Percentiles rank a stretch among this genome's conserved stretches.
Conservation (phyloP, 495 filamentous ascomycete genomes). For the Peziza echinospora region DNA sequence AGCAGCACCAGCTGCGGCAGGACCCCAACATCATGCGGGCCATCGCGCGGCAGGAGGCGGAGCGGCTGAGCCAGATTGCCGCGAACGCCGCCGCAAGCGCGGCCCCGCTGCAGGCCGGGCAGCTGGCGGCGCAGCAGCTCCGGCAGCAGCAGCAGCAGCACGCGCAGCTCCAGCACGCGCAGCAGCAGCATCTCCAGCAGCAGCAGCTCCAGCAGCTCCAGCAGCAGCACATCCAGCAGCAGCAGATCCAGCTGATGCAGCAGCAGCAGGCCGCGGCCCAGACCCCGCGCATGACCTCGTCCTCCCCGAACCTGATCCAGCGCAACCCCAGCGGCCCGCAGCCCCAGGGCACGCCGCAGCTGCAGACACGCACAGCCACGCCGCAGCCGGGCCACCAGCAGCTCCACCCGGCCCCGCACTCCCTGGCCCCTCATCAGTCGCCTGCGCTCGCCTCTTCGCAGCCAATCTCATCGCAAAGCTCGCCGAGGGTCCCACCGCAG, state of each 20-base stretch:
- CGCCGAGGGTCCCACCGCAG: not conserved
- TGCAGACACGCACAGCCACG: not conserved
- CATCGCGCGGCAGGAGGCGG: constrained; percentile 10
- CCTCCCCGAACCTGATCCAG: not conserved
- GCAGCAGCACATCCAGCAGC: constrained; percentile 6
- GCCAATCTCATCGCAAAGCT: not conserved
- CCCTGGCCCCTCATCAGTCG: not conserved
- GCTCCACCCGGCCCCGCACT: not conserved
- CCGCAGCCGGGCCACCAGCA: too few relatives aligned
- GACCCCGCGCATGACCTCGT: not conserved
- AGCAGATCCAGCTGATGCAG: constrained; percentile 4
- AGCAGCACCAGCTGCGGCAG: constrained; percentile 14
- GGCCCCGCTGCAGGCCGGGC: constrained; percentile 8
- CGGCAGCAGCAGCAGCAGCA: constrained; percentile 11
- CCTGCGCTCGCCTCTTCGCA: not conserved
- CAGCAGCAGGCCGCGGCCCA: constrained; percentile 4
- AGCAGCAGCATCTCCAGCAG: constrained; percentile 1
- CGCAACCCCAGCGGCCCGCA: not conserved
- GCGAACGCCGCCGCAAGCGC: constrained; percentile 6
- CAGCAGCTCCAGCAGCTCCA: constrained; percentile 7
- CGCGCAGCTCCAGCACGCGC: not conserved
- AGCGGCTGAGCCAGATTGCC: not conserved
- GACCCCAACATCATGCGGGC: constrained; percentile 4
- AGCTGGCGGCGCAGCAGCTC: constrained; percentile 10
- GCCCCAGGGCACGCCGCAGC: not conserved